Evolutionary conservation across 306 rosid genomes (phyloP).

Genomic region (Phaseolus lunatus): DNA sequence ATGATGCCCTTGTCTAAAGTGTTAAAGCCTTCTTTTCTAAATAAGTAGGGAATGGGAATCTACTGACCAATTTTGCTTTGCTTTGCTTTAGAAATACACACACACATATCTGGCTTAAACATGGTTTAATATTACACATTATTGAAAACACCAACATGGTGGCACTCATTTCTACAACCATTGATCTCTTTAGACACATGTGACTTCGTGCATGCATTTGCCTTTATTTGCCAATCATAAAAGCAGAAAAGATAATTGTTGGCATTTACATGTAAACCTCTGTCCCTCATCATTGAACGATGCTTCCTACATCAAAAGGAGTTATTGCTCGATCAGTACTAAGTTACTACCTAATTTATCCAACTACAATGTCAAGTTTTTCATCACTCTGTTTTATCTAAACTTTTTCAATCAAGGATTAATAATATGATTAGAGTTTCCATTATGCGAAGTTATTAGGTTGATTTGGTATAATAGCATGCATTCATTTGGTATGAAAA

Average conservation of each 20-base stretch:
- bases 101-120: slow-evolving; percentile 29
- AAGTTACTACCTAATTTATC: slow-evolving; percentile 36
- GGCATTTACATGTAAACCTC: background rate
- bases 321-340: slow-evolving; percentile 29
- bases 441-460: too few relatives aligned
- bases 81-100: slow-evolving; percentile 52
- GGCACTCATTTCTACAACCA: slow-evolving; percentile 46
- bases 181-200: slow-evolving; percentile 36
- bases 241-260: slow-evolving; percentile 47
- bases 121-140: slow-evolving; percentile 22
- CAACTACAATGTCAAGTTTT: background rate
- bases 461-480: too few relatives aligned
- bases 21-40: slow-evolving; percentile 45
- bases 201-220: slow-evolving; percentile 44
- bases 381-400: background rate
- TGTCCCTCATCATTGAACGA: slow-evolving; percentile 40
- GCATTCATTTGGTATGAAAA: too few relatives aligned
- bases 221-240: slow-evolving; percentile 45
- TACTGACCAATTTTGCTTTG: slow-evolving; percentile 48
- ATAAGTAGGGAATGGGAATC: slow-evolving; percentile 50
- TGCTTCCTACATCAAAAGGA: slow-evolving; percentile 44
- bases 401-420: background rate
- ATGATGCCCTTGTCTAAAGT: slow-evolving; percentile 46
- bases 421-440: background rate
- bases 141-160: slow-evolving; percentile 36